A percentile compares a stretch with the other conserved stretches of the same genome.
These are phyloP conservation scores for Volvox carteri DNA, from an alignment of 163 green algal species.

Conservation along the genomic window DNA sequence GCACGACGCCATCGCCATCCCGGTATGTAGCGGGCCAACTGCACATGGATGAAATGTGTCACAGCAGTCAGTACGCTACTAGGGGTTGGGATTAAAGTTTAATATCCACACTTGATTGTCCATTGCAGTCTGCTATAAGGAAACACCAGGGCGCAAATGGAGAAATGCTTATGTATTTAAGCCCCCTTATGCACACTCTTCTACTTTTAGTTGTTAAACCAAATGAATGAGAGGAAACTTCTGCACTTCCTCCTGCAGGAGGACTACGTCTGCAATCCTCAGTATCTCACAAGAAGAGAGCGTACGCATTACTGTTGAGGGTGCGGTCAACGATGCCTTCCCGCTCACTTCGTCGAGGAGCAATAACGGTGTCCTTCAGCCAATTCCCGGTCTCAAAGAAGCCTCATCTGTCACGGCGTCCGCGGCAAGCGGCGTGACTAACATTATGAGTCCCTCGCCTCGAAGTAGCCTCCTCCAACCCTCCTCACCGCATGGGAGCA, in stretches of 20 bases:
- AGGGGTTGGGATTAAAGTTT: too few relatives aligned
- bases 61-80: neutral
- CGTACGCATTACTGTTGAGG: neutral
- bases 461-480: neutral
- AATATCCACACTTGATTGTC: too few relatives aligned
- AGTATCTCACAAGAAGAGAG: neutral
- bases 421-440: neutral
- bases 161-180: too few relatives aligned
- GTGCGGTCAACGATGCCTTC: neutral
- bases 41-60: neutral
- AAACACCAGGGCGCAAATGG: too few relatives aligned
- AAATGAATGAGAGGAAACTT: too few relatives aligned
- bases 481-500: neutral
- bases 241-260: too few relatives aligned
- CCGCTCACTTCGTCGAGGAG: neutral
- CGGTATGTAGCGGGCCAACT: too few relatives aligned
- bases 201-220: too few relatives aligned
- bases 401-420: neutral
- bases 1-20: neutral
- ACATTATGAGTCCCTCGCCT: neutral
- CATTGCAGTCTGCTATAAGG: too few relatives aligned
- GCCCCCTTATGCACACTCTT: neutral
- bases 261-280: neutral
- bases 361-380: neutral
- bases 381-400: too few relatives aligned